phyloP scores from a whole-genome alignment of 805 yeast genomes.

The Kodamaea kaohsiungensis region DNA sequence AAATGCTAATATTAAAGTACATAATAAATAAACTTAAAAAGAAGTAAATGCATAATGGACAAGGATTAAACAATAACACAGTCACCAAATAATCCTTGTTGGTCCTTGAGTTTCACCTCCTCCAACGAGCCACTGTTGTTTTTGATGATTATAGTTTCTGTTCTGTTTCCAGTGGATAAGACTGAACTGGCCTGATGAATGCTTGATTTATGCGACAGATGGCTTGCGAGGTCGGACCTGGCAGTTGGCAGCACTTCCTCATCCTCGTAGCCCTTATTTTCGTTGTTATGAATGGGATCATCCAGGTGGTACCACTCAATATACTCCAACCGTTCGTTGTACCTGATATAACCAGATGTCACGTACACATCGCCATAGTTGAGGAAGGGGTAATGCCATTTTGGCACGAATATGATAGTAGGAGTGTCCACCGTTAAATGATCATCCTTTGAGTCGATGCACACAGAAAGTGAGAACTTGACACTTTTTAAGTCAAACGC shows the following conservation, averaged over 20 bases:
- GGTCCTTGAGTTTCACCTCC: conserved; percentile 16
- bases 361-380: conserved; percentile 48
- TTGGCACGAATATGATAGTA: conserved; percentile 69
- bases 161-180: conserved; percentile 7
- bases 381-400: conserved; percentile 62
- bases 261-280: not conserved
- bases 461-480: conserved; percentile 50
- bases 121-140: conserved; percentile 40
- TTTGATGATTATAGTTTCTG: conserved; percentile 37
- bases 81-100: conserved; percentile 7
- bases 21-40: not conserved
- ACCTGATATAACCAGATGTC: conserved; percentile 57
- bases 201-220: not conserved
- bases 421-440: conserved; percentile 28
- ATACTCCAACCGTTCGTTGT: conserved; percentile 52
- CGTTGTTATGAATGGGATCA: conserved; percentile 15
- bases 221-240: not conserved
- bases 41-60: not conserved
- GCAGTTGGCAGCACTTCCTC: conserved; percentile 9
- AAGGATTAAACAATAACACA: conserved; percentile 1
- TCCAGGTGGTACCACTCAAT: conserved; percentile 70
- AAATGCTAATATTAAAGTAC: conserved; percentile 1
- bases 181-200: not conserved
- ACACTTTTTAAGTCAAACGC: conserved; percentile 58
- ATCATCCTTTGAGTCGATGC: conserved; percentile 16